Conservation (phyloP, 805 yeast genomes). For the Barnettozyma wickerhamii region DNA sequence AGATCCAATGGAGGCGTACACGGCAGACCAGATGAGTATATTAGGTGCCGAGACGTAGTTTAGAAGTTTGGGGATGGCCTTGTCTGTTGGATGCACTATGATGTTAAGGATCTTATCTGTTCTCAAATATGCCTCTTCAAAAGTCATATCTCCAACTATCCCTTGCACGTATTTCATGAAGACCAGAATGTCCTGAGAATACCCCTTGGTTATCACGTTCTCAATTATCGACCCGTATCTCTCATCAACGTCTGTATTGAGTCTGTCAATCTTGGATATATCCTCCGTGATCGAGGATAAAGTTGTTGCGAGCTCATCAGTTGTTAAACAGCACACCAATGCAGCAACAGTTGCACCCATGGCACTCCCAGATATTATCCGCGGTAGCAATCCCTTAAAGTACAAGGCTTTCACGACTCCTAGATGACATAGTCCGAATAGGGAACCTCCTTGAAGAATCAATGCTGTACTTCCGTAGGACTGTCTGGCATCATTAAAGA, state of each 20-base stretch:
- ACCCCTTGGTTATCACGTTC: constrained; percentile 72
- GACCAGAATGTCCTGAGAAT: constrained; percentile 78
- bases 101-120: constrained; percentile 80
- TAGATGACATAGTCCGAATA: constrained; percentile 89
- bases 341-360: constrained; percentile 94
- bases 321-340: constrained; percentile 68
- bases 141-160: constrained; percentile 78
- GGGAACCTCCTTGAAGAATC: constrained; percentile 89
- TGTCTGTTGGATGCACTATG: constrained; percentile 76
- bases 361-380: constrained; percentile 86
- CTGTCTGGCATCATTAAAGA: constrained; percentile 82
- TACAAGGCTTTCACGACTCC: constrained; percentile 89
- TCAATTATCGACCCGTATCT: constrained; percentile 67
- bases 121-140: constrained; percentile 84
- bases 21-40: constrained; percentile 85
- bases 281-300: constrained; percentile 37
- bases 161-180: constrained; percentile 75
- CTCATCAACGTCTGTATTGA: constrained; percentile 52
- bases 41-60: constrained; percentile 94
- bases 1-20: constrained; percentile 77
- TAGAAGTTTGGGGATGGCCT: constrained; percentile 63
- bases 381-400: constrained; percentile 70
- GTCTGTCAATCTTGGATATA: constrained; percentile 36
- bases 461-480: constrained; percentile 89
- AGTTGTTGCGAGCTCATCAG: constrained; percentile 51